These are phyloP conservation scores for Hypsizygus ulmarius DNA, from an alignment of 1,284 basidiomycete species.

Conservation along the genomic window DNA sequence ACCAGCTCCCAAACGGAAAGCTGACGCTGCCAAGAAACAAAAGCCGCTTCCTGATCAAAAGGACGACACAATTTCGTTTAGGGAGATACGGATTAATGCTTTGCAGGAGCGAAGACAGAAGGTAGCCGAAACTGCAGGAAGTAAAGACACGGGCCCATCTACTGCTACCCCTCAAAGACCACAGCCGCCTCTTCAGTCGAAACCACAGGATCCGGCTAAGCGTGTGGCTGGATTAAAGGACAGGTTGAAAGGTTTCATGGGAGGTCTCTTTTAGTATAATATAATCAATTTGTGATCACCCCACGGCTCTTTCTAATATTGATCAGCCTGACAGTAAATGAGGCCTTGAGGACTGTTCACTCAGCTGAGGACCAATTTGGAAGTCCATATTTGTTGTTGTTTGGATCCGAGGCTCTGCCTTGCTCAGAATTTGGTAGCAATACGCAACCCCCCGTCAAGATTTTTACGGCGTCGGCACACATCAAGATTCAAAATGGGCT, in stretches of 20 bases:
- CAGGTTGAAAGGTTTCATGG: no score
- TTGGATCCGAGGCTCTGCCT: slow-evolving; percentile 19
- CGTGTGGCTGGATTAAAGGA: no score
- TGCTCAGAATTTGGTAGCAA: slow-evolving; percentile 14
- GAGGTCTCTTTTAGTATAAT: no score
- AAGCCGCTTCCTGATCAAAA: not conserved
- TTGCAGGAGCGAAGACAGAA: slow-evolving; percentile 1
- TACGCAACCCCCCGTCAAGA: slow-evolving; percentile 32
- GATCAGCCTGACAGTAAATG: no score
- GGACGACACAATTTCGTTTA: not conserved
- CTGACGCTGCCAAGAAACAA: not conserved
- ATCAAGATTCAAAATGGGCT: slow-evolving; percentile 67
- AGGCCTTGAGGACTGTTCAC: not conserved
- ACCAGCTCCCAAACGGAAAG: not conserved
- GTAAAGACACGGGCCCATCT: not conserved
- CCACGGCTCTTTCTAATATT: no score
- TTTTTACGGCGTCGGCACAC: slow-evolving; percentile 43
- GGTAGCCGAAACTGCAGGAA: not conserved
- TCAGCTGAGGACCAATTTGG: slow-evolving; percentile 1
- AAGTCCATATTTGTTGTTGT: slow-evolving; percentile 18
- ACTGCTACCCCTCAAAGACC: no score
- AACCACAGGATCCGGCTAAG: no score
- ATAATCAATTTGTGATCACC: no score
- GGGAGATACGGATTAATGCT: not conserved
- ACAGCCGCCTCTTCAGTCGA: no score